Percentiles rank a stretch among this genome's conserved stretches.
Evolutionary conservation across 1,139 yeast genomes (phyloP).

Genomic region (Geotrichum histeridarum): DNA sequence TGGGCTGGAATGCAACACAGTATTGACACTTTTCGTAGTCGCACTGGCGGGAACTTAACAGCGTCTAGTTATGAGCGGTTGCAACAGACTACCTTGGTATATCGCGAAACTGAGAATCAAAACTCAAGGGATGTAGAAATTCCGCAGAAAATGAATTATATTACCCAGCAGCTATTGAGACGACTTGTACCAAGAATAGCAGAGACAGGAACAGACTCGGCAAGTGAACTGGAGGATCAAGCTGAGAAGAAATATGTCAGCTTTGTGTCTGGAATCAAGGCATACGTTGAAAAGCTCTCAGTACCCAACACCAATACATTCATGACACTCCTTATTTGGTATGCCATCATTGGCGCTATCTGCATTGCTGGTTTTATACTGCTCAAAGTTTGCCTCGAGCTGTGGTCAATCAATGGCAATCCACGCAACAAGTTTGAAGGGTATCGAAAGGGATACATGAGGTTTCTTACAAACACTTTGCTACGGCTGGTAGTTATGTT

Average conservation of each 20-base stretch:
- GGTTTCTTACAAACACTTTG: conserved; percentile 26
- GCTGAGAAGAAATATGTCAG: conserved; percentile 21
- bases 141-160: background rate
- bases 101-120: conserved; percentile 22
- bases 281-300: conserved; percentile 31
- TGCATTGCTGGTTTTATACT: conserved; percentile 26
- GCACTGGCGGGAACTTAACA: conserved; percentile 35
- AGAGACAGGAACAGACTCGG: background rate
- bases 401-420: conserved; percentile 21
- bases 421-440: conserved; percentile 24
- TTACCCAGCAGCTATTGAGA: background rate
- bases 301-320: conserved; percentile 37
- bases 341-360: conserved; percentile 30
- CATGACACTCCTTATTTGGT: conserved; percentile 35
- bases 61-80: conserved; percentile 23
- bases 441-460: conserved; percentile 28
- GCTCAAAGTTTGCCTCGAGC: conserved; percentile 28
- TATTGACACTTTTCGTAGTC: conserved; percentile 31
- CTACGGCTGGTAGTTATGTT: conserved; percentile 32
- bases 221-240: background rate
- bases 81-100: conserved; percentile 27
- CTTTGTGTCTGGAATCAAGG: conserved; percentile 32
- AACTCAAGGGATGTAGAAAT: conserved; percentile 6
- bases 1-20: conserved; percentile 33
- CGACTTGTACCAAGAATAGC: too few relatives aligned